Conservation (phyloP, 2,329 filamentous ascomycete genomes). For the Apiospora saccharicola region DNA sequence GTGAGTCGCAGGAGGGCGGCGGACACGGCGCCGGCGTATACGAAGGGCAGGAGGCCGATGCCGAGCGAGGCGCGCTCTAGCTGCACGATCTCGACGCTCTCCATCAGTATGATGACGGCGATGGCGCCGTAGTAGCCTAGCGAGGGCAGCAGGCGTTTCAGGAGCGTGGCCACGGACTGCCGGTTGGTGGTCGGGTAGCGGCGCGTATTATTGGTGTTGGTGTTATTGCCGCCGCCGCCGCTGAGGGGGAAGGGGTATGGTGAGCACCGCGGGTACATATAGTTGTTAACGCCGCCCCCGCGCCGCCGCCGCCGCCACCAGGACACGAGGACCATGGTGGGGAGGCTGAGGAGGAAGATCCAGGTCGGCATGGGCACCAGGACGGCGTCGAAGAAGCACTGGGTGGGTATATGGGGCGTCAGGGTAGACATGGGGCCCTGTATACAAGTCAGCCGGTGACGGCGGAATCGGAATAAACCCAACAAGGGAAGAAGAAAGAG, state of each 20-base stretch:
- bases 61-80: slow-evolving; percentile 28
- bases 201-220: no score
- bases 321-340: slow-evolving; percentile 31
- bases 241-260: neutral
- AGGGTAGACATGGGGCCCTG: slow-evolving; percentile 27
- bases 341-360: slow-evolving; percentile 30
- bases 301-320: slow-evolving; percentile 25
- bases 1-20: slow-evolving; percentile 33
- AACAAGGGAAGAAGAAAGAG: no score
- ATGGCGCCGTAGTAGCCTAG: slow-evolving; percentile 37
- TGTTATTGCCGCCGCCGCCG: neutral
- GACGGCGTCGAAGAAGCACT: slow-evolving; percentile 39
- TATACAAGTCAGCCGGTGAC: no score
- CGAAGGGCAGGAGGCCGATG: slow-evolving; percentile 25
- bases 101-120: slow-evolving; percentile 34
- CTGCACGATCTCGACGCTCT: slow-evolving; percentile 36
- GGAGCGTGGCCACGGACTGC: slow-evolving; percentile 24
- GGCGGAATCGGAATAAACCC: neutral
- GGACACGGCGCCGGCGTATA: slow-evolving; percentile 32
- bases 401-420: slow-evolving; percentile 33
- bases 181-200: neutral
- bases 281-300: neutral
- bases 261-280: slow-evolving; percentile 15
- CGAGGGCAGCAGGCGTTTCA: slow-evolving; percentile 31
- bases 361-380: slow-evolving; percentile 37